Conservation (phyloP, 345 rosid species). For the Arabis alpina region DNA sequence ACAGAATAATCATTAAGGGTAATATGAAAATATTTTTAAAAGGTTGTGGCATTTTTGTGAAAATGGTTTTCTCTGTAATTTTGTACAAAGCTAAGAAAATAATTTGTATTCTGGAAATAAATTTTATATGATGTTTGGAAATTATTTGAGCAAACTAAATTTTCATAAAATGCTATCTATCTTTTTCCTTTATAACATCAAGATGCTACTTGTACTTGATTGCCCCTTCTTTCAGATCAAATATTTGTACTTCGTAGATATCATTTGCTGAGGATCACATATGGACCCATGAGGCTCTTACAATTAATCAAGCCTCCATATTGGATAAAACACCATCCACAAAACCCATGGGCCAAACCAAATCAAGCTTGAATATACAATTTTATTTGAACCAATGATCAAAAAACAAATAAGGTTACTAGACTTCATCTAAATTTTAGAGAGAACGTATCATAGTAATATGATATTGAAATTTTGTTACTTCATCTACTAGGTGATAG, state of each 20-base stretch:
- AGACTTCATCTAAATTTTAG: background rate
- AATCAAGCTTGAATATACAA: background rate
- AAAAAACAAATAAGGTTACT: background rate
- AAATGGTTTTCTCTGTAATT: too few relatives aligned
- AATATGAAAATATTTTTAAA: too few relatives aligned
- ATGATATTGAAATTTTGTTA: background rate
- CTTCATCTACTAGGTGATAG: background rate
- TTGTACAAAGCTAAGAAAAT: too few relatives aligned
- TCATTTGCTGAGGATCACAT: background rate
- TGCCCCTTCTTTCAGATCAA: too few relatives aligned
- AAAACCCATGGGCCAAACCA: constrained; percentile 15
- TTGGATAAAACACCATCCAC: background rate
- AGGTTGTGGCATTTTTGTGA: too few relatives aligned
- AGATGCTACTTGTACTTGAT: background rate
- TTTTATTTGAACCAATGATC: background rate
- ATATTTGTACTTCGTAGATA: background rate
- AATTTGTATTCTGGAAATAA: too few relatives aligned
- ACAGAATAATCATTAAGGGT: too few relatives aligned
- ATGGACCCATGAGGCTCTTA: constrained; percentile 8
- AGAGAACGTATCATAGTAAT: background rate
- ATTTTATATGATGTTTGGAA: too few relatives aligned
- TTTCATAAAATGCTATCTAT: too few relatives aligned
- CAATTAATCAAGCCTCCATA: background rate
- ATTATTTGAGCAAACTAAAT: too few relatives aligned
- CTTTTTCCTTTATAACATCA: background rate